Base-by-base conservation (phyloP, 805 yeast genomes). In the Scheffersomyces spartinae region DNA sequence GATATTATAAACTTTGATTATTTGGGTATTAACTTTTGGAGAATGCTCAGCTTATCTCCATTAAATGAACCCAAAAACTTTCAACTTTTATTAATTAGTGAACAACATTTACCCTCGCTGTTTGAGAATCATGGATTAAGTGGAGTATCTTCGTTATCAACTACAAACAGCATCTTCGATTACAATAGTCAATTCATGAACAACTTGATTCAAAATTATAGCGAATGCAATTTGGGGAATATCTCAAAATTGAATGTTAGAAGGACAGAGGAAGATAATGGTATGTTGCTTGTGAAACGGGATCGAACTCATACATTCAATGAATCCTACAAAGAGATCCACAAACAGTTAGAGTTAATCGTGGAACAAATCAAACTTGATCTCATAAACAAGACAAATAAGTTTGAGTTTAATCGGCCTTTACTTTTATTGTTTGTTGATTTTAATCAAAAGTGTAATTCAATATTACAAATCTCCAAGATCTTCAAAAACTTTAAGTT, bases 41-140 rank as follows among this genome's bases (percentile, higher is more conserved):
- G 58, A 37, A 50, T 61, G 22, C 42, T 80, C 37, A 67, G 70
- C 30, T 58, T 79, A 25, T 62, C 64, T 22, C 82, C 88, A 0
- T 38, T 65, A 6, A 43, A 47, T 13, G 64, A 62, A 1, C 46
- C 52, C 2, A 75, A 77, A 33, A 54, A 67, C 30, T 66, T 75
- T 31, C 68, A 66, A 28, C 47, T 72, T 6, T 33, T 78, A 6
- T 39, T 75, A 31, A 39, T 80, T 2, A 36, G 55, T 3, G 64
- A 60, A 33, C 28, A 31, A 15, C n/a, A n/a, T n/a, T n/a, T n/a
- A n/a, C n/a, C n/a, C n/a, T n/a, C n/a, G n/a, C n/a, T n/a, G n/a
- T n/a, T n/a, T n/a, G n/a, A n/a, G n/a, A n/a, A n/a, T n/a, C n/a
- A n/a, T n/a, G n/a, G n/a, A n/a, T n/a, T n/a, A n/a, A n/a, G n/a